Base-by-base conservation (phyloP, 2,329 filamentous ascomycete genomes). In the Beauveria asiatica region DNA sequence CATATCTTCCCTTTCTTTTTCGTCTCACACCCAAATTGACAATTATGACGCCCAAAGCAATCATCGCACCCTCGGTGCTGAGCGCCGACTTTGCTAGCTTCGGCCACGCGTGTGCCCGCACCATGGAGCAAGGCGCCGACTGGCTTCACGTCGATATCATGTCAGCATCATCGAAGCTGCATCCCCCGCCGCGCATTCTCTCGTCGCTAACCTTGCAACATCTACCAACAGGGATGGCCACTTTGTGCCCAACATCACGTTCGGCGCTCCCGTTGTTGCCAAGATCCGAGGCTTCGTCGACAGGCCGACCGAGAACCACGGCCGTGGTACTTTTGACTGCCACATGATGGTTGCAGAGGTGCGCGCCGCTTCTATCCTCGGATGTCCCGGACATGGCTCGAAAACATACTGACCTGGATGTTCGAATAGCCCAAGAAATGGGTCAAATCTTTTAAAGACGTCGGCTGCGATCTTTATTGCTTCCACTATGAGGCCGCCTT, bases 331-430 rank as follows among this genome's bases (percentile, higher is more conserved):
- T 16, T 99, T 99, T 73, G 94, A 99, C 76, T 99, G 94, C 82
- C 94, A 99, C 77, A 97, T 99, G 94, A 99, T 99, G 94, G 96
- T 99, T 72, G 86, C 91, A 69, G 93, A 99, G 88, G 90, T 93
- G 80, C 67, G 76, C 51, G 46, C 58, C 25, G 5, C 46, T 44
- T 21, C 53, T 3, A 16, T 11, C 17, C 6, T n/a, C 49, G 25
- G 49, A 30, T 42, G 10, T 3, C n/a, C 19, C 57, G 21, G 42
- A 53, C 10, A 13, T 11, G 5, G 5, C 5, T 3, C 1, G 19
- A 6, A 45, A 19, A 25, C 2, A 21, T 48, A 25, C 60, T 65
- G 65, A 64, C 50, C 37, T 11, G 25, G 44, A 11, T 50, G 19
- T 17, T 10, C n/a, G n/a, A 42, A 65, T 66, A 94, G 92, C 94